A percentile compares a stretch with the other conserved stretches of the same genome.
Evolutionary conservation across 129 eudicot genomes (phyloP).

Genomic region (Deinandra increscens): DNA sequence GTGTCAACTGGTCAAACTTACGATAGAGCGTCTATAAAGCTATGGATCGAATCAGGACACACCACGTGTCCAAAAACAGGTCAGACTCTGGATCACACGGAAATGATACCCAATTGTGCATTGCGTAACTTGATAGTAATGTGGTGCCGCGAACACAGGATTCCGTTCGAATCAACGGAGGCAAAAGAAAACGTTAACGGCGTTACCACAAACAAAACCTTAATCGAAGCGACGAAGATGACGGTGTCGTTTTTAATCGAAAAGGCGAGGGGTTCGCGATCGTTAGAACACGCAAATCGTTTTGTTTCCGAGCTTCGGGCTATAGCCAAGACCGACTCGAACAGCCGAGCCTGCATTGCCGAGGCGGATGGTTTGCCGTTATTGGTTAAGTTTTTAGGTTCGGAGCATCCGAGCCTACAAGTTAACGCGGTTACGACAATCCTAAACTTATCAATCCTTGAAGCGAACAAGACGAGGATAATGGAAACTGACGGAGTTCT

Average conservation of each 20-base stretch:
- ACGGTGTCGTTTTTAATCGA: conserved; percentile 66
- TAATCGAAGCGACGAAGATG: conserved; percentile 84
- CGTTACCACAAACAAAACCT: conserved; percentile 48
- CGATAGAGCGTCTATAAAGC: conserved; percentile 67
- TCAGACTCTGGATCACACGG: conserved; percentile 70
- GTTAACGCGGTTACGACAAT: conserved; percentile 82
- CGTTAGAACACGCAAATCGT: conserved; percentile 48
- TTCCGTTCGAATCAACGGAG: conserved; percentile 66
- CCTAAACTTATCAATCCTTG: conserved; percentile 73
- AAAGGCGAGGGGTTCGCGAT: conserved; percentile 43
- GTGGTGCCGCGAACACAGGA: conserved; percentile 92
- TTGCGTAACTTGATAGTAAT: conserved; percentile 74
- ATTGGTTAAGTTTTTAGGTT: conserved; percentile 49
- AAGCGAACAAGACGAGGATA: conserved; percentile 65
- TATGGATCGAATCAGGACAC: conserved; percentile 93
- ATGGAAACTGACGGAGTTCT: conserved; percentile 80
- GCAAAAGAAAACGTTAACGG: conserved; percentile 45
- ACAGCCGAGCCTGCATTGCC: conserved; percentile 76
- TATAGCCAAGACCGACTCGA: conserved; percentile 76
- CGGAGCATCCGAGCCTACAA: conserved; percentile 67
- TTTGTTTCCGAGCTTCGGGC: conserved; percentile 83
- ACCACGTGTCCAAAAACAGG: conserved; percentile 95
- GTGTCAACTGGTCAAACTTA: conserved; percentile 87
- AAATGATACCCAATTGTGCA: conserved; percentile 66
- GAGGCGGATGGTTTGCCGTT: conserved; percentile 77